These are phyloP conservation scores for Albugo candida DNA, from an alignment of 352 stramenopile genomes.

Conservation along the genomic window DNA sequence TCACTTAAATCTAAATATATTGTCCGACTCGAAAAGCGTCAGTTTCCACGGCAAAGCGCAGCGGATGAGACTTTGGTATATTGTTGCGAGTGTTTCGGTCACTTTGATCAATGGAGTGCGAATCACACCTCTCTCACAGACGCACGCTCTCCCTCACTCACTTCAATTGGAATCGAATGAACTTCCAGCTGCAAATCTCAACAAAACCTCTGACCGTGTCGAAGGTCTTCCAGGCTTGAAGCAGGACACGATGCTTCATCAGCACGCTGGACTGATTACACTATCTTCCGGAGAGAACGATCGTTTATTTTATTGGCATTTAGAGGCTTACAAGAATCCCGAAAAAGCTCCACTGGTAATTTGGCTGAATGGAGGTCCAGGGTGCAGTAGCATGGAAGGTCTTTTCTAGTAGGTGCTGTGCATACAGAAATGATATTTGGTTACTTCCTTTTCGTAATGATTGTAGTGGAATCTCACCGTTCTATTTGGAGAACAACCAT, in stretches of 20 bases:
- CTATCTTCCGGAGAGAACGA: conserved; percentile 27
- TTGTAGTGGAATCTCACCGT: conserved; percentile 36
- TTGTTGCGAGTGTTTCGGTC: too few species aligned
- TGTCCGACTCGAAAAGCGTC: too few species aligned
- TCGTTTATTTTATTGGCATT: conserved; percentile 70
- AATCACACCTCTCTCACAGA: too few species aligned
- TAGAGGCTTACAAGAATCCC: conserved; percentile 21
- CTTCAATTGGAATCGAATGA: too few species aligned
- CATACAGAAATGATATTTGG: background rate
- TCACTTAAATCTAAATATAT: too few species aligned
- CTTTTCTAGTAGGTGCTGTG: conserved; percentile 33
- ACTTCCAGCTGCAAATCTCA: too few species aligned
- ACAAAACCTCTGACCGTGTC: background rate
- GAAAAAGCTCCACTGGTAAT: conserved; percentile 40
- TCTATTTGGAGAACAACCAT: conserved; percentile 29
- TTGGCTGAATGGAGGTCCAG: conserved; percentile 63
- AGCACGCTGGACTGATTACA: conserved; percentile 41
- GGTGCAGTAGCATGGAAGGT: conserved; percentile 66
- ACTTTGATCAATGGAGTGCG: too few species aligned
- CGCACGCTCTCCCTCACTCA: too few species aligned
- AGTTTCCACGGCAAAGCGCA: too few species aligned
- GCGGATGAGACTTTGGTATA: too few species aligned
- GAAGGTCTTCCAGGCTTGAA: conserved; percentile 25
- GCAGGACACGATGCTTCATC: conserved; percentile 24
- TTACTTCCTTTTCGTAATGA: background rate